A percentile compares a stretch with the other conserved stretches of the same genome.
Conservation (phyloP, 768 basidiomycete species). For the Macrolepiota dolichaula region DNA sequence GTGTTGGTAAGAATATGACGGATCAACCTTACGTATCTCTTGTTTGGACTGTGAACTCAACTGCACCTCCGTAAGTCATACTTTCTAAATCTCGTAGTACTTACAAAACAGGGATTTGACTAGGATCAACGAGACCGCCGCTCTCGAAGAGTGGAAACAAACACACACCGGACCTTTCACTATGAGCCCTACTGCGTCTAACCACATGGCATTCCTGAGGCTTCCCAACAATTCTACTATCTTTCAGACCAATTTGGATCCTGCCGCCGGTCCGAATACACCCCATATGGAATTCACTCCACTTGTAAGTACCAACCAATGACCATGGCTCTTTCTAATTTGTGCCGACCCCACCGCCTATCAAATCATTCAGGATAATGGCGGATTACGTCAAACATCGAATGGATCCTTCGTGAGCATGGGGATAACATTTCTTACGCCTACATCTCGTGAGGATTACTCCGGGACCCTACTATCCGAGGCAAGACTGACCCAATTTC, state of each 20-base stretch:
- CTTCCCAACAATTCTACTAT: slow-evolving; percentile 16
- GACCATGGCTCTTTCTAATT: background rate
- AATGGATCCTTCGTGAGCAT: slow-evolving; percentile 25
- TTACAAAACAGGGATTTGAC: background rate
- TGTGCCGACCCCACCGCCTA: background rate
- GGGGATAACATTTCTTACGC: slow-evolving; percentile 23
- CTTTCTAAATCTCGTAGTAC: background rate
- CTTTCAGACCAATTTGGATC: slow-evolving; percentile 20
- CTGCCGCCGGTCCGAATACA: slow-evolving; percentile 16
- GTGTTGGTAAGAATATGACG: slow-evolving; percentile 26
- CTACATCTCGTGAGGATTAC: slow-evolving; percentile 25
- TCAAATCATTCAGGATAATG: slow-evolving; percentile 1
- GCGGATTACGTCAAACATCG: slow-evolving; percentile 14
- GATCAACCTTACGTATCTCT: slow-evolving; percentile 22
- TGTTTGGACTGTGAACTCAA: slow-evolving; percentile 26
- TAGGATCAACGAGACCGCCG: slow-evolving; percentile 1
- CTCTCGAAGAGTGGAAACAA: slow-evolving; percentile 16
- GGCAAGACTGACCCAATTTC: background rate
- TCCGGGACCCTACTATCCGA: background rate
- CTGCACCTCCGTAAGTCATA: slow-evolving; percentile 19
- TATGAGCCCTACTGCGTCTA: slow-evolving; percentile 11
- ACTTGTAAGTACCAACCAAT: slow-evolving; percentile 18
- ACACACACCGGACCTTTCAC: slow-evolving; percentile 20
- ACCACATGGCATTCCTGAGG: slow-evolving; percentile 20
- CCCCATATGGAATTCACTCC: slow-evolving; percentile 16